Evolutionary conservation across 1,139 yeast species (phyloP), one percentile per base, ranked within the genome.

Genomic region (Kluyveromyces sp.): DNA sequence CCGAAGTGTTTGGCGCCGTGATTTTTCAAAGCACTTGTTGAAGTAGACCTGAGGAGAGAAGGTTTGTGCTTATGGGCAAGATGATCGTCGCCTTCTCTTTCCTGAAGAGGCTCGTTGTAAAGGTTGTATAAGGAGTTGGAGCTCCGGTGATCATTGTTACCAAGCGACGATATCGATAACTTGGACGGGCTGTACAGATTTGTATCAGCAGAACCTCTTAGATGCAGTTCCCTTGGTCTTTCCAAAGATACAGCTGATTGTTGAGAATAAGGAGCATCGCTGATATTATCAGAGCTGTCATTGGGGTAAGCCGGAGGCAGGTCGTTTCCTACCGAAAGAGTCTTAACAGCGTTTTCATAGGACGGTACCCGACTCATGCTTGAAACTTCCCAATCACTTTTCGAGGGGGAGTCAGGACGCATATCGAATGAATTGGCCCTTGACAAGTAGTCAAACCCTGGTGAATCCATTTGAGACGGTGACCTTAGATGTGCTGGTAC

Each of bases 361-460:
- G 95, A 78, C 0, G 97, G 97, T 3, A 88, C 95, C 46, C 77
- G 67, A 13, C 82, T 78, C 51, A 88, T 59, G 2, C 67, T 63
- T 4, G 65, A 63, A 3, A 73, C 54, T 48, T 75, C 73, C 65
- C 77, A 66, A 13, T 66, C 70, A 18, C 58, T 55, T 30, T 47
- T 49, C 13, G 46, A 19, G 1, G 57, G 35, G 38, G 53, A 13
- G 52, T 57, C 36, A 49, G 44, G 33, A 29, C 41, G 45, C 19
- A 42, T 46, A 1, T 47, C 51, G 22, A 46, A 52, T 0, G 88
- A 80, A 37, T 72, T 73, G 1, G 70, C 77, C 44, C 89, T 67
- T 1, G 88, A 80, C 41, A 80, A 60, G 55, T 82, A 76, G 40
- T 65, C 80, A 12, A 63, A 55, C 0, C 74, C 77, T 1, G 86